Conservation (phyloP, 2,329 filamentous ascomycete genomes). For the Cryphonectria japonica region DNA sequence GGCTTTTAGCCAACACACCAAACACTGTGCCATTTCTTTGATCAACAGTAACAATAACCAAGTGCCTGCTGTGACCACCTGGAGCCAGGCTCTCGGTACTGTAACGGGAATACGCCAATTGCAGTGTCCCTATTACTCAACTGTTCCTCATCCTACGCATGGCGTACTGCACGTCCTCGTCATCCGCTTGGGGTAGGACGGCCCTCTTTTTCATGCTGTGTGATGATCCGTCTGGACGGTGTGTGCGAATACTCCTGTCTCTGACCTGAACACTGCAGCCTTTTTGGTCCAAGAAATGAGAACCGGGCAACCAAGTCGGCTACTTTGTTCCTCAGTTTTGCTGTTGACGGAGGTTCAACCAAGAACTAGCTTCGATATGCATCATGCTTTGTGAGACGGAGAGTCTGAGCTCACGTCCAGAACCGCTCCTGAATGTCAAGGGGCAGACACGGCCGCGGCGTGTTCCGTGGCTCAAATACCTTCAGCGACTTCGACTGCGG, state of each 20-base stretch:
- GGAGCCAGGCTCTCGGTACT: not conserved
- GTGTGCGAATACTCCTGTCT: not conserved
- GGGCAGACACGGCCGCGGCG: conserved; percentile 8
- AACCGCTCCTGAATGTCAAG: conserved; percentile 14
- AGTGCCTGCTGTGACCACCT: not conserved
- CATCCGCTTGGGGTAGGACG: not conserved
- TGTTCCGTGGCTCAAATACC: conserved; percentile 10
- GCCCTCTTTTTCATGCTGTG: not conserved
- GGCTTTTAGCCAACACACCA: too few relatives aligned
- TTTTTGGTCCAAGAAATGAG: not conserved
- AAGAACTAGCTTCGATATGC: not conserved
- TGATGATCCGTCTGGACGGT: not conserved
- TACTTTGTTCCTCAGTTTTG: not conserved
- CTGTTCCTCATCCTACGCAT: not conserved
- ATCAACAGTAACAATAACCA: not conserved
- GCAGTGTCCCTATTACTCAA: not conserved
- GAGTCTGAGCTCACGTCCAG: not conserved
- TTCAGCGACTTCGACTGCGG: conserved; percentile 11
- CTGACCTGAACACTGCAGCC: not conserved
- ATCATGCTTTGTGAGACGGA: not conserved
- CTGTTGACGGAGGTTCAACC: not conserved
- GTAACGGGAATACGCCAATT: not conserved
- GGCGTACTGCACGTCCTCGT: not conserved
- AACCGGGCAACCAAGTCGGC: not conserved
- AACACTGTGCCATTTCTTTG: too few relatives aligned